A percentile compares a stretch with the other conserved stretches of the same genome.
These are phyloP conservation scores for Zoysia japonica DNA, from an alignment of 176 grass and related monocot species.

Conservation along the genomic window DNA sequence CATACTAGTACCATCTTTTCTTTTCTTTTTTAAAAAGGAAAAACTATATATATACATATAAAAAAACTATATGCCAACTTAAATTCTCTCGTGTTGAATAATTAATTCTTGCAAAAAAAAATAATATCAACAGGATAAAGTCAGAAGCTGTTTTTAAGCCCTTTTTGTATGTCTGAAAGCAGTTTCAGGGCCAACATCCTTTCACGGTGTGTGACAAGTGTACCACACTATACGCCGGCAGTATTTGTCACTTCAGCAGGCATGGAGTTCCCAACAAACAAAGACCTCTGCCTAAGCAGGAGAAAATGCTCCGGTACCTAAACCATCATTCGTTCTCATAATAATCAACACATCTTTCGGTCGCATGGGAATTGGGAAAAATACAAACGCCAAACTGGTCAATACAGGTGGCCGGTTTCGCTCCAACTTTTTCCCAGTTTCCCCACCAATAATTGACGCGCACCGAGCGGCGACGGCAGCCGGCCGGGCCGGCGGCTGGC, in stretches of 20 bases:
- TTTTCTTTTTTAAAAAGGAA: not conserved
- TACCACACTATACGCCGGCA: not conserved
- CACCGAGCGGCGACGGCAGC: not conserved
- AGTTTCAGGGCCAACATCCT: not conserved
- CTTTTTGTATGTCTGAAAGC: no score
- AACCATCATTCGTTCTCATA: conserved; percentile 31
- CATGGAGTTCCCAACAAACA: conserved; percentile 38
- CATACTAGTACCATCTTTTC: not conserved
- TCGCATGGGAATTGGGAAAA: not conserved
- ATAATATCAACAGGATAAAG: no score
- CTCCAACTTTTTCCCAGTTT: conserved; percentile 2
- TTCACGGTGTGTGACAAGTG: not conserved
- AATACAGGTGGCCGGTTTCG: conserved; percentile 29
- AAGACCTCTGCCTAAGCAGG: conserved; percentile 34
- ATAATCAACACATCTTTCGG: not conserved
- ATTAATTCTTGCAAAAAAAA: no score
- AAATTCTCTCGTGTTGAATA: not conserved
- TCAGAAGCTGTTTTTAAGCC: no score
- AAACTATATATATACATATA: no score
- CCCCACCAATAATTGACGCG: conserved; percentile 52
- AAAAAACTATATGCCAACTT: not conserved
- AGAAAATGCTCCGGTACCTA: conserved; percentile 47
- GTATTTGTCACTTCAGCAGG: conserved; percentile 36
- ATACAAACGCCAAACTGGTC: conserved; percentile 8
- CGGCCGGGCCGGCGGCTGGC: not conserved